Conservation (phyloP, 2,329 filamentous ascomycete species). For the Coniochaeta sp. region DNA sequence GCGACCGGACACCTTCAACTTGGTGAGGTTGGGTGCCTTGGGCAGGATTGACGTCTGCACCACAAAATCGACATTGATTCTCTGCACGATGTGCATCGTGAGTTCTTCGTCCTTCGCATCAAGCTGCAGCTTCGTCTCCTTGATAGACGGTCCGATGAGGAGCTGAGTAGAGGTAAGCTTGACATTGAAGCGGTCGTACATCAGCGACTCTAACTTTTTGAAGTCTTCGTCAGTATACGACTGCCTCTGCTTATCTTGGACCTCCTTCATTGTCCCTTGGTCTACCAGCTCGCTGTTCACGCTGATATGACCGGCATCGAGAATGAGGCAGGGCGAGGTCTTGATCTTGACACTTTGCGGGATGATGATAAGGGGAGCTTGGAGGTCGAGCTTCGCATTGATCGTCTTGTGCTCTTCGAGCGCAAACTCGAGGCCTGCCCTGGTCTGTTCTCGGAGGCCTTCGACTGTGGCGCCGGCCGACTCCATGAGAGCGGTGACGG, state of each 20-base stretch:
- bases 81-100: slow-evolving; percentile 84
- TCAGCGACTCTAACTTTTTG: slow-evolving; percentile 77
- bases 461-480: slow-evolving; percentile 93
- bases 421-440: slow-evolving; percentile 92
- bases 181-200: slow-evolving; percentile 96
- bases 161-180: slow-evolving; percentile 93
- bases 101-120: slow-evolving; percentile 59
- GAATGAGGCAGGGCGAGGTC: slow-evolving; percentile 79
- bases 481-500: slow-evolving; percentile 92
- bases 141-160: slow-evolving; percentile 87
- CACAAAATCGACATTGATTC: slow-evolving; percentile 94
- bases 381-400: slow-evolving; percentile 90
- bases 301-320: slow-evolving; percentile 94
- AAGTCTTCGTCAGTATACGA: slow-evolving; percentile 86
- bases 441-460: slow-evolving; percentile 87
- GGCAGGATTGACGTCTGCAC: slow-evolving; percentile 97
- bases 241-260: slow-evolving; percentile 85
- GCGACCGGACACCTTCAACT: slow-evolving; percentile 84
- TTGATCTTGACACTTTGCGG: slow-evolving; percentile 83
- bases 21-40: slow-evolving; percentile 87
- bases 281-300: slow-evolving; percentile 93
- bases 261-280: slow-evolving; percentile 78
- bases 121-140: slow-evolving; percentile 80
- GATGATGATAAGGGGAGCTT: slow-evolving; percentile 92
- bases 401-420: slow-evolving; percentile 97